phyloP scores from a whole-genome alignment of 495 filamentous ascomycete genomes.

The Aspergillus indologenus region DNA sequence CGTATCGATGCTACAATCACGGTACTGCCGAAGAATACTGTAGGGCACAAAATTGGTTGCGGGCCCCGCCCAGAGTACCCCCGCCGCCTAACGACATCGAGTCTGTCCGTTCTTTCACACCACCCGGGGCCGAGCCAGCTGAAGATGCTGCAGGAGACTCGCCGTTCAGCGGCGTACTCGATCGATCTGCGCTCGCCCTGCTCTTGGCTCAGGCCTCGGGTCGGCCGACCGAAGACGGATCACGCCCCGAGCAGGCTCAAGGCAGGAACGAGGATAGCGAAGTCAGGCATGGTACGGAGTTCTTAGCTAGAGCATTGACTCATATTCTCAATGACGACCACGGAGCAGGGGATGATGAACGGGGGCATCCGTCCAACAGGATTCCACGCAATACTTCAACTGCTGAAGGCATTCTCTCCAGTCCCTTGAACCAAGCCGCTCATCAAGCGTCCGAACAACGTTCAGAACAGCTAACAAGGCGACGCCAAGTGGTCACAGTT shows the following conservation, averaged over 20 bases:
- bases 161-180: constrained; percentile 32
- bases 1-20: constrained; percentile 76
- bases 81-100: constrained; percentile 61
- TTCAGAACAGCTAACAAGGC: constrained; percentile 22
- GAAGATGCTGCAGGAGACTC: constrained; percentile 35
- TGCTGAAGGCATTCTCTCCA: constrained; percentile 19
- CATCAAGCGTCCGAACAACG: constrained; percentile 7
- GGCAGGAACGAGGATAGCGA: constrained; percentile 26
- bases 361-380: constrained; percentile 24
- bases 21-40: constrained; percentile 71
- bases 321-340: constrained; percentile 36
- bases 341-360: constrained; percentile 24
- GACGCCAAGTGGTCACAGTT: constrained; percentile 54
- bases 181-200: constrained; percentile 38
- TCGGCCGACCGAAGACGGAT: constrained; percentile 23
- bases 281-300: constrained; percentile 30
- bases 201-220: constrained; percentile 35
- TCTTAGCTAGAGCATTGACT: constrained; percentile 36
- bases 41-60: constrained; percentile 48
- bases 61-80: constrained; percentile 50
- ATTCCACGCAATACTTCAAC: constrained; percentile 15
- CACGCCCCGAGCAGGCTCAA: constrained; percentile 20
- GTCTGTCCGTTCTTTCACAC: constrained; percentile 26
- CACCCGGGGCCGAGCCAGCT: constrained; percentile 29
- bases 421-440: constrained; percentile 15